Conservation (phyloP, 495 filamentous ascomycete genomes). For the Tuber melanosporum region DNA sequence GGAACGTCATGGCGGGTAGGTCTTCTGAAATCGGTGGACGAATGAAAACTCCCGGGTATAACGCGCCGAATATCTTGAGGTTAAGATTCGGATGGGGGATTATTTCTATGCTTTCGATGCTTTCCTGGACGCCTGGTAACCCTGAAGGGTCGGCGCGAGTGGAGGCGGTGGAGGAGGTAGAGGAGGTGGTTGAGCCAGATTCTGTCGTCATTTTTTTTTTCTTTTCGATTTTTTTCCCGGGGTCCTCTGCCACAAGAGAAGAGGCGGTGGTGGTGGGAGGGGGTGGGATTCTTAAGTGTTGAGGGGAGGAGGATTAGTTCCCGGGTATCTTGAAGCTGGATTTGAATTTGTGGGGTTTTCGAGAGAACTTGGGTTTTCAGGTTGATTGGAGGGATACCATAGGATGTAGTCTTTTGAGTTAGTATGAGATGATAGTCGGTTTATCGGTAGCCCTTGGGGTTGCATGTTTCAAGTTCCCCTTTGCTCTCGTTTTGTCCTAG, state of each 20-base stretch:
- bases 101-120: background rate
- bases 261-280: background rate
- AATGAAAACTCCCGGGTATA: background rate
- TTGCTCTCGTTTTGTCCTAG: too few relatives aligned
- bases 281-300: background rate
- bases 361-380: background rate
- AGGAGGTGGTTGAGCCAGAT: background rate
- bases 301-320: background rate
- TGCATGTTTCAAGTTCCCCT: too few relatives aligned
- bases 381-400: background rate
- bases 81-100: too few relatives aligned
- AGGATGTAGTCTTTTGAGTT: too few relatives aligned
- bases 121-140: background rate
- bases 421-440: too few relatives aligned
- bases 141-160: too few relatives aligned
- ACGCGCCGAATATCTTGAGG: background rate
- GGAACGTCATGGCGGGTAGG: background rate
- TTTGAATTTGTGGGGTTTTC: background rate
- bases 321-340: background rate
- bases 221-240: background rate
- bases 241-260: too few relatives aligned
- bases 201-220: background rate
- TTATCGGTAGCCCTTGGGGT: too few relatives aligned
- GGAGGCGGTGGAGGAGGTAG: background rate
- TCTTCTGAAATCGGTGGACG: too few relatives aligned